phyloP scores from a whole-genome alignment of 176 grass and related monocot species.

The Lolium perenne region DNA sequence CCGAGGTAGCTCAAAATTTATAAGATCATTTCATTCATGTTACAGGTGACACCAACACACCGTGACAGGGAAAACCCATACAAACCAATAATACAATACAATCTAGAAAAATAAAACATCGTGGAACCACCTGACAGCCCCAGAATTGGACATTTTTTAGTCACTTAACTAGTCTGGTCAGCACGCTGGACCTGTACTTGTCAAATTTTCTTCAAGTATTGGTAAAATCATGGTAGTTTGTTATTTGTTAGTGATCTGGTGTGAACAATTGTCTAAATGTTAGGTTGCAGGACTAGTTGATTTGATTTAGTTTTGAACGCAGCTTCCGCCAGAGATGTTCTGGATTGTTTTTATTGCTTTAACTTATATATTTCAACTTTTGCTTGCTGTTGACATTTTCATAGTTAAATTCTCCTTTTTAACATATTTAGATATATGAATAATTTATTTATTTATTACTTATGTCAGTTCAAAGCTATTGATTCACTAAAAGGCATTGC shows the following conservation, averaged over 20 bases:
- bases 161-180: not conserved
- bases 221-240: conserved; percentile 13
- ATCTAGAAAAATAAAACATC: conserved; percentile 12
- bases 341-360: not conserved
- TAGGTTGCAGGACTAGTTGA: conserved; percentile 15
- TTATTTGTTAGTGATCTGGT: conserved; percentile 4
- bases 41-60: not conserved
- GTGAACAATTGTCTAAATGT: not conserved
- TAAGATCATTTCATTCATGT: conserved; percentile 6
- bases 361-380: conserved; percentile 4
- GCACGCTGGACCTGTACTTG: conserved; percentile 1
- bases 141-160: conserved; percentile 12
- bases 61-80: conserved; percentile 9
- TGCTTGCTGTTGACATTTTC: not conserved
- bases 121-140: not conserved
- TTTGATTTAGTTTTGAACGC: conserved; percentile 25
- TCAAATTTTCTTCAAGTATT: conserved; percentile 37
- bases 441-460: conserved; percentile 3
- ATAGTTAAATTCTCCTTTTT: conserved; percentile 19
- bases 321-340: conserved; percentile 20
- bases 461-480: conserved; percentile 24
- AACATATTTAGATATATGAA: not conserved
- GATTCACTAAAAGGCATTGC: conserved; percentile 28
- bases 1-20: conserved; percentile 55
- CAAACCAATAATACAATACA: not conserved